Evolutionary conservation across 805 yeast genomes (phyloP).

Genomic region (Ogataea haglerorum): DNA sequence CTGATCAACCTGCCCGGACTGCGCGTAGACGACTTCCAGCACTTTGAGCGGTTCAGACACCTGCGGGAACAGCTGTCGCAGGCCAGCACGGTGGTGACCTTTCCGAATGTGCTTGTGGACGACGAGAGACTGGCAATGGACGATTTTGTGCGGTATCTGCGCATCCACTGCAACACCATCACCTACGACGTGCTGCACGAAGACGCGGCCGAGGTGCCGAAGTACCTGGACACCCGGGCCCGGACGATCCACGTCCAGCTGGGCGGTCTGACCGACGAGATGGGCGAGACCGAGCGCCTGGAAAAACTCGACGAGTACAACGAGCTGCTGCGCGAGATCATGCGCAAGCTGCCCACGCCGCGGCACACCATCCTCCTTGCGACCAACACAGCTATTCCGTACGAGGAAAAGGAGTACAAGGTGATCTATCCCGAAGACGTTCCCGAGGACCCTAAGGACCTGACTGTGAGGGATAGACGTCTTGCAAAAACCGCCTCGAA

Average conservation of each 20-base stretch:
- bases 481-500: constrained; percentile 29
- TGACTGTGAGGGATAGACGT: constrained; percentile 31
- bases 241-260: constrained; percentile 61
- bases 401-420: constrained; percentile 19
- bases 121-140: constrained; percentile 39
- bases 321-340: constrained; percentile 43
- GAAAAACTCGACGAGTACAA: constrained; percentile 27
- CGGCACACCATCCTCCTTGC: constrained; percentile 60
- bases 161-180: constrained; percentile 51
- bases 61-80: constrained; percentile 48
- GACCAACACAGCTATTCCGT: constrained; percentile 31
- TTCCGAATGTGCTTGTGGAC: constrained; percentile 46
- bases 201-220: constrained; percentile 43
- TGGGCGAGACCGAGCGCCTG: constrained; percentile 40
- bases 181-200: constrained; percentile 37
- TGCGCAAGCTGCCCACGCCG: constrained; percentile 76
- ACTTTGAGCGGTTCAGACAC: constrained; percentile 42
- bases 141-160: constrained; percentile 39
- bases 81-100: constrained; percentile 59
- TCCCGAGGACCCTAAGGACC: constrained; percentile 31
- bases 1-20: constrained; percentile 55
- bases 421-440: constrained; percentile 26
- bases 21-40: constrained; percentile 41
- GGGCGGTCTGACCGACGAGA: constrained; percentile 42
- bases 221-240: constrained; percentile 59